Percentiles rank a stretch among this genome's conserved stretches.
Conservation (phyloP, 768 basidiomycete genomes). For the Tricholoma furcatifolium region DNA sequence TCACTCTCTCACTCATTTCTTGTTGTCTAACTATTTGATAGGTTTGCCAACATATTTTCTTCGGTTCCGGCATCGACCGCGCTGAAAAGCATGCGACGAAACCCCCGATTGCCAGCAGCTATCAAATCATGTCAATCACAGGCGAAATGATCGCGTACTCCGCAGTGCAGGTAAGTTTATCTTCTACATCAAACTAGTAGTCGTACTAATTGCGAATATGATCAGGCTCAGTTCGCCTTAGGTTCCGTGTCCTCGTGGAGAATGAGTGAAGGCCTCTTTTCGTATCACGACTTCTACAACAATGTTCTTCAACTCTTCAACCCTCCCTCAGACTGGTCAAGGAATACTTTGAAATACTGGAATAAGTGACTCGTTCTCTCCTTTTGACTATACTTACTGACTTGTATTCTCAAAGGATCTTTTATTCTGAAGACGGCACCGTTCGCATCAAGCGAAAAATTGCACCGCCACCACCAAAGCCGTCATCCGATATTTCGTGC, state of each 20-base stretch:
- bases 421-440: background rate
- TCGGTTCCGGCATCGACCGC: background rate
- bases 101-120: background rate
- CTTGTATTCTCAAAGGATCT: background rate
- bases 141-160: background rate
- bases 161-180: background rate
- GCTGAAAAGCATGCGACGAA: background rate
- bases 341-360: background rate
- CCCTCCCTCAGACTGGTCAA: background rate
- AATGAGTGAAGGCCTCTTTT: background rate
- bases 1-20: background rate
- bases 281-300: background rate
- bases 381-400: background rate
- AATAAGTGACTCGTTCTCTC: slow-evolving; percentile 16
- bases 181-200: background rate
- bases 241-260: background rate
- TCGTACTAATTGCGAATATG: background rate
- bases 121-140: background rate
- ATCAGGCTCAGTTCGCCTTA: background rate
- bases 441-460: background rate
- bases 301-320: background rate
- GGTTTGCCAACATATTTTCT: background rate
- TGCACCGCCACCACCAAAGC: background rate
- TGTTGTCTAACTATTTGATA: background rate
- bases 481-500: background rate